phyloP scores from a whole-genome alignment of 768 basidiomycete species.

The Crassisporium funariophilum region DNA sequence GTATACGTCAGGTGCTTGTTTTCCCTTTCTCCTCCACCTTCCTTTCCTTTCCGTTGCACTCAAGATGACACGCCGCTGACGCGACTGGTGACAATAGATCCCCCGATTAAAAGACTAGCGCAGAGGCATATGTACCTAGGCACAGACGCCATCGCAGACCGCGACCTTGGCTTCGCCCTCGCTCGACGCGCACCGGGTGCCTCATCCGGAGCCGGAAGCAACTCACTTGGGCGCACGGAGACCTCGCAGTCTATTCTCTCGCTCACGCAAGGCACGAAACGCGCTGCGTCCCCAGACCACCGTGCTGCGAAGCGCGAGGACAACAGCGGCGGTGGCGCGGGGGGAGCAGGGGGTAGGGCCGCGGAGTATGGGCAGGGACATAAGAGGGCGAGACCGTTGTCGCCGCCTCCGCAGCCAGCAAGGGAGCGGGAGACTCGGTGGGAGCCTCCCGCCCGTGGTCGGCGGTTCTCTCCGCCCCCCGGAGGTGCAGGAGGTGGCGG shows the following conservation, averaged over 20 bases:
- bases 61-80: background rate
- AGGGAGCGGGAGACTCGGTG: slow-evolving; percentile 35
- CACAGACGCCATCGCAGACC: slow-evolving; percentile 85
- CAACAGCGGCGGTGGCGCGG: slow-evolving; percentile 19
- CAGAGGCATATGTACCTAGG: slow-evolving; percentile 82
- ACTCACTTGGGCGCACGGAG: slow-evolving; percentile 34
- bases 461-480: slow-evolving; percentile 48
- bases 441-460: slow-evolving; percentile 43
- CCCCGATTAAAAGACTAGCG: slow-evolving; percentile 89
- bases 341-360: slow-evolving; percentile 13
- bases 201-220: no score
- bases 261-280: slow-evolving; percentile 28
- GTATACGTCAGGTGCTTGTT: slow-evolving; percentile 74
- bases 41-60: background rate
- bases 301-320: slow-evolving; percentile 32
- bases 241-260: slow-evolving; percentile 33
- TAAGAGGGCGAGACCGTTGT: slow-evolving; percentile 35
- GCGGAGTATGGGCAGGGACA: slow-evolving; percentile 33
- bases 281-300: slow-evolving; percentile 41
- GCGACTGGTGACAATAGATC: slow-evolving; percentile 52
- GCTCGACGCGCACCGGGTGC: slow-evolving; percentile 36
- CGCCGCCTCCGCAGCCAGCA: slow-evolving; percentile 28
- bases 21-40: slow-evolving; percentile 1
- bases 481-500: slow-evolving; percentile 9
- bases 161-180: slow-evolving; percentile 83